A percentile compares a stretch with the other conserved stretches of the same genome.
These are phyloP conservation scores for Leccinum rimulosum DNA, from an alignment of 768 basidiomycete genomes.

Conservation along the genomic window DNA sequence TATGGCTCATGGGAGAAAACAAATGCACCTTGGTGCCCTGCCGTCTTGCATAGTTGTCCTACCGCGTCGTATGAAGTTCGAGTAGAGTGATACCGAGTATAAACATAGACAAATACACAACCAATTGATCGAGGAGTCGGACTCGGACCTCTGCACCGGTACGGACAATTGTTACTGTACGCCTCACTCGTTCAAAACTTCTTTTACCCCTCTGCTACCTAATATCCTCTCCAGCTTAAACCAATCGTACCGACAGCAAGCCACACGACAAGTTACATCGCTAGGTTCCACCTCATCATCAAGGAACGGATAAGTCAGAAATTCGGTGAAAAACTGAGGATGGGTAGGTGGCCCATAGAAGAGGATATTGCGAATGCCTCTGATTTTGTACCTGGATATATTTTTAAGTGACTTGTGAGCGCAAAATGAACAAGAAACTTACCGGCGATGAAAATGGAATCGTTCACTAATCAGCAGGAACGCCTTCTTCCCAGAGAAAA, in stretches of 20 bases:
- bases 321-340: constrained; percentile 88
- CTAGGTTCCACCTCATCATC: constrained; percentile 83
- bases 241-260: constrained; percentile 90
- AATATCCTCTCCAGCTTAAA: constrained; percentile 81
- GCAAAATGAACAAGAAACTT: constrained; percentile 12
- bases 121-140: background rate
- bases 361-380: constrained; percentile 88
- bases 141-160: background rate
- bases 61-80: background rate
- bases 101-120: constrained; percentile 20
- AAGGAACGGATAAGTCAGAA: constrained; percentile 86
- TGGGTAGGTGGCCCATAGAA: constrained; percentile 94
- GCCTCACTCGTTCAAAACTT: constrained; percentile 12
- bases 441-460: constrained; percentile 97
- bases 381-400: constrained; percentile 76
- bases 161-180: background rate
- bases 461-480: constrained; percentile 93
- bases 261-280: constrained; percentile 77
- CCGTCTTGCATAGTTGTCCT: constrained; percentile 67
- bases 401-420: background rate
- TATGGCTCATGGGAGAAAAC: constrained; percentile 3
- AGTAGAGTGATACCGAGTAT: background rate
- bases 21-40: constrained; percentile 65
- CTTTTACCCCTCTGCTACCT: constrained; percentile 24
- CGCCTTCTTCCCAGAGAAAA: constrained; percentile 83